These are phyloP conservation scores for Anthracocystis walkeri DNA, from an alignment of 1,284 basidiomycete genomes.

Conservation along the genomic window DNA sequence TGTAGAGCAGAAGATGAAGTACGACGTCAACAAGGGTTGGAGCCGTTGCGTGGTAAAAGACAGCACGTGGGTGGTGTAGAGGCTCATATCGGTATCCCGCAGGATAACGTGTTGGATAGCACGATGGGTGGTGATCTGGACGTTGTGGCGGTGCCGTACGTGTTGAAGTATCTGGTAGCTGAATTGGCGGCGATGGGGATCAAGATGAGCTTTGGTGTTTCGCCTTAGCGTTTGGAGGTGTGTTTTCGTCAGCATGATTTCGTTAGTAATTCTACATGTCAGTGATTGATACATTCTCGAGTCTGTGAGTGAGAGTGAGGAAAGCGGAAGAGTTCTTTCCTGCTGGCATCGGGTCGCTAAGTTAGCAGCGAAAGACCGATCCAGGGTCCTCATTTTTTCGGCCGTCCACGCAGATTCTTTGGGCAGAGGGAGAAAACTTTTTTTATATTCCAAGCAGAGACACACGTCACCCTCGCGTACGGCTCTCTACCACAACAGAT, in stretches of 20 bases:
- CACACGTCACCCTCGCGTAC: no score
- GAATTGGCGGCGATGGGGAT: conserved; percentile 76
- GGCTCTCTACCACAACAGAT: no score
- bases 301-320: no score
- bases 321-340: no score
- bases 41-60: conserved; percentile 42
- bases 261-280: neutral
- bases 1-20: conserved; percentile 58
- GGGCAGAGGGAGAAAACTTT: no score
- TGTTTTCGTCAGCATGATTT: neutral
- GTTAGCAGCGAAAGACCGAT: no score
- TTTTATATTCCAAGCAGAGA: no score
- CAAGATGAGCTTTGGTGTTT: conserved; percentile 69
- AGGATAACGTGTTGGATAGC: conserved; percentile 47
- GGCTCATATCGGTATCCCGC: conserved; percentile 46
- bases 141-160: conserved; percentile 85
- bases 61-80: conserved; percentile 45
- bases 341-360: no score
- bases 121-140: conserved; percentile 61
- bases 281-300: no score
- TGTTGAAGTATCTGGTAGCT: conserved; percentile 73
- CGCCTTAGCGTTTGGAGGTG: conserved; percentile 21
- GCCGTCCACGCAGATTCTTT: no score
- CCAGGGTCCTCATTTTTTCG: no score
- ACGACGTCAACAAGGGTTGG: conserved; percentile 33